Base-by-base conservation (phyloP, 257 asterid genomes). In the Solanum chilense region DNA sequence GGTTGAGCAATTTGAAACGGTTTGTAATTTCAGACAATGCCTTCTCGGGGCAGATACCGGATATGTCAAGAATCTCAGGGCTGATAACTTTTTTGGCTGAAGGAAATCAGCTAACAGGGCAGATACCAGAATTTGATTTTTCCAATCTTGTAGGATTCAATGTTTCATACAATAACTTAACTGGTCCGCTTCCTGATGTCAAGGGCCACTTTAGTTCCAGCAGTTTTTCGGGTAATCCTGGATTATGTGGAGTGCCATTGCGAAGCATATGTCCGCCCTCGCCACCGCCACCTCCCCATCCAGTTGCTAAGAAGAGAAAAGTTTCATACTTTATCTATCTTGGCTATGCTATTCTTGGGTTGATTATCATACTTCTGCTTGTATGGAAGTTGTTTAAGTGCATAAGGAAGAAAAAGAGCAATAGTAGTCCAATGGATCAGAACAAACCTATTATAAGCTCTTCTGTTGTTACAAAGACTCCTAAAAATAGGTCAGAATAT, bases 41-140 rank as follows among this genome's bases (percentile, higher is more conserved):
- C 7, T 94, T 95, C 90, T 90, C 94, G 0, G 97, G 98, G 14
- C 87, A 84, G 64, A 86, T 95, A n/a, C 98, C 97, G 5, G 90
- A 91, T 47, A 5, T 95, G 87, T 84, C 95, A 0, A 90, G 92
- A 88, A 90, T 95, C 75, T 90, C 98, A 39, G 94, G 96, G 33
- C 23, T 95, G 94, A 58, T 93, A 56, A 93, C 94, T 88, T 94
- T 95, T 60, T 86, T 84, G 3, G 97, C 95, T 35, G 90, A 94
- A 29, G 87, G 91, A 83, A 95, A 95, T 86, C 87, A 69, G 25
- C 91, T 95, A 39, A 88, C 44, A 74, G 98, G 98, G 49, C 37
- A 44, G 2, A 86, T 93, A 77, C 96, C 98, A 1, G 33, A 49
- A 3, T 92, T 95, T 20, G 91, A 91, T 78, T 93, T 93, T 92